These are phyloP conservation scores for Mrakia blollopis DNA, from an alignment of 768 basidiomycete species.

Conservation along the genomic window DNA sequence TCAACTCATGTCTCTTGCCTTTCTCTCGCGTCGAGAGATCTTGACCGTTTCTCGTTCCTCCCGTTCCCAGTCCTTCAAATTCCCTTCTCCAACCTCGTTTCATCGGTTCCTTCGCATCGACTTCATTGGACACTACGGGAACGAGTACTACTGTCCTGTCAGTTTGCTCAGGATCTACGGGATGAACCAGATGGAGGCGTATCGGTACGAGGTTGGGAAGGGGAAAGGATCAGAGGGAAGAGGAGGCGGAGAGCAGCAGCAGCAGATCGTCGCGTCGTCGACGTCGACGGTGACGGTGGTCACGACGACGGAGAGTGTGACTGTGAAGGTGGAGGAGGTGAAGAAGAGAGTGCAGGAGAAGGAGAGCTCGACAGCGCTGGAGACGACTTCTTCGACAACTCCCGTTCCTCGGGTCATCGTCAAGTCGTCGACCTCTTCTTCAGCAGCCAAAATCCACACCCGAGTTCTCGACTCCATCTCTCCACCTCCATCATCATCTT, in stretches of 20 bases:
- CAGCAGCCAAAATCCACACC: not conserved
- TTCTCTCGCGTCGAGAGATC: too few relatives aligned
- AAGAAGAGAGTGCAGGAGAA: not conserved
- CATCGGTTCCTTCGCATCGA: slow-evolving; percentile 92
- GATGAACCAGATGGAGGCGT: slow-evolving; percentile 90
- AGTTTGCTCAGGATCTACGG: slow-evolving; percentile 90
- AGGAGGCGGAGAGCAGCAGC: not conserved
- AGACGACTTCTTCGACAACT: not conserved
- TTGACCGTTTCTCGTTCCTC: not conserved
- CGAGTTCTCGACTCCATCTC: not conserved
- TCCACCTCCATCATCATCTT: not conserved
- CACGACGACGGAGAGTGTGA: not conserved
- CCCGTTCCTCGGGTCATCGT: too few relatives aligned
- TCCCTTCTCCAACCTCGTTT: slow-evolving; percentile 52
- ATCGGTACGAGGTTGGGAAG: slow-evolving; percentile 40
- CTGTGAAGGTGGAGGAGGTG: not conserved
- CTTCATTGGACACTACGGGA: slow-evolving; percentile 87
- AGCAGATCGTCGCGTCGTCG: not conserved
- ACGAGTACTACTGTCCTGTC: slow-evolving; percentile 93
- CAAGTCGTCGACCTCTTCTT: not conserved
- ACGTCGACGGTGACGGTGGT: not conserved
- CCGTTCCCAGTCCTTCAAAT: slow-evolving; percentile 39
- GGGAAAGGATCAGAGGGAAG: not conserved
- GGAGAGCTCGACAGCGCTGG: too few relatives aligned
- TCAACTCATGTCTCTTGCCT: slow-evolving; percentile 57